phyloP scores from a whole-genome alignment of 306 rosid species.

The Chamaecrista fasciculata region DNA sequence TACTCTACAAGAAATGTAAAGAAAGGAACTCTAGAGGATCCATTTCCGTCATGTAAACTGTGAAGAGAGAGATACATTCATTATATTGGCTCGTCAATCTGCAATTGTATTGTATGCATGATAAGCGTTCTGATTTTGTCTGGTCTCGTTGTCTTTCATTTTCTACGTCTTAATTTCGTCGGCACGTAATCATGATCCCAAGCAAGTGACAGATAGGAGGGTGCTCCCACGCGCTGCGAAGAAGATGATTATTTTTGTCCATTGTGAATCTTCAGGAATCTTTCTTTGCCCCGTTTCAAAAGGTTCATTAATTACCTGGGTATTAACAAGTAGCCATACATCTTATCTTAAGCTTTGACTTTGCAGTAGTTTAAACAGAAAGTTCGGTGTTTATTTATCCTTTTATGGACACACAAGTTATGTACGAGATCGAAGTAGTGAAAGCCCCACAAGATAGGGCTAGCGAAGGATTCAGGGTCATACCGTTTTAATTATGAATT shows the following conservation, averaged over 20 bases:
- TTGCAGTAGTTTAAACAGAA: neutral
- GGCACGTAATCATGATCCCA: slow-evolving; percentile 21
- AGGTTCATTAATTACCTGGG: neutral
- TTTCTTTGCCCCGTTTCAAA: neutral
- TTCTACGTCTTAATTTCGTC: slow-evolving; percentile 29
- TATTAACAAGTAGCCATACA: neutral
- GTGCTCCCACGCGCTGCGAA: neutral
- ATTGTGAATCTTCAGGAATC: neutral
- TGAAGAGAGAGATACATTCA: neutral
- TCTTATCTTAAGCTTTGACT: neutral
- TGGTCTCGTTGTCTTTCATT: slow-evolving; percentile 1
- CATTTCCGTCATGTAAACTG: too few species aligned
- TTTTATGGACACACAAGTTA: neutral
- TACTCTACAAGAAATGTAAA: too few species aligned
- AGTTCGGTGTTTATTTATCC: neutral
- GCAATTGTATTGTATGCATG: neutral
- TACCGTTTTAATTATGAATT: too few species aligned
- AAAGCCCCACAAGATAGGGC: too few species aligned
- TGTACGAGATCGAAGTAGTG: too few species aligned
- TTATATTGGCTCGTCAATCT: slow-evolving; percentile 1
- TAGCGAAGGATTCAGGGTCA: too few species aligned
- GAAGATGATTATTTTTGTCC: neutral
- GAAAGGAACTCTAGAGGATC: too few species aligned
- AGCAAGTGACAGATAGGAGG: neutral
- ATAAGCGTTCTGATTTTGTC: neutral